Conservation (phyloP, 805 yeast genomes). For the Lipomyces yamadae region DNA sequence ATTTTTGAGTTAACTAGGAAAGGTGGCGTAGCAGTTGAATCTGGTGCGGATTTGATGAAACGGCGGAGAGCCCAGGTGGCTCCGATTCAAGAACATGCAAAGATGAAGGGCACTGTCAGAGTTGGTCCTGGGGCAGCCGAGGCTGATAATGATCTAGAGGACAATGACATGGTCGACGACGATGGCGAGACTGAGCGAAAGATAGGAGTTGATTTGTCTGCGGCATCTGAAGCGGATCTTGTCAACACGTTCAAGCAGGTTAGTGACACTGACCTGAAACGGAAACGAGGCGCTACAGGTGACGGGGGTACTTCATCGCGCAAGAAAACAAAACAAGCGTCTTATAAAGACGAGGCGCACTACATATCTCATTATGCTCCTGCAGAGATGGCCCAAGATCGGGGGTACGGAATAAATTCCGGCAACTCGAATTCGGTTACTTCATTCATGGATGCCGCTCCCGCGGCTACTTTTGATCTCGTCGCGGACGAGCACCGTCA, state of each 20-base stretch:
- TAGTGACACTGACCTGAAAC: slow-evolving; percentile 42
- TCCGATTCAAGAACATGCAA: slow-evolving; percentile 79
- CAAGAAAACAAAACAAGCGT: slow-evolving; percentile 50
- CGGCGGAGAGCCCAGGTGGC: slow-evolving; percentile 85
- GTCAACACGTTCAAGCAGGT: slow-evolving; percentile 47
- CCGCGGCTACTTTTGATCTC: slow-evolving; percentile 84
- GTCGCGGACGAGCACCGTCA: slow-evolving; percentile 61
- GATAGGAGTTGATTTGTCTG: slow-evolving; percentile 37
- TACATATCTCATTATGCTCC: slow-evolving; percentile 92
- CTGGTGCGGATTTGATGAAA: slow-evolving; percentile 80
- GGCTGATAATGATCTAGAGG: not conserved
- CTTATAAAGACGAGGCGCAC: slow-evolving; percentile 75
- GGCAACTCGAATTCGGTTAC: slow-evolving; percentile 40
- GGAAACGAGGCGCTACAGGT: slow-evolving; percentile 17
- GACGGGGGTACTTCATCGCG: not conserved
- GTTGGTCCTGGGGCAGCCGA: slow-evolving; percentile 47
- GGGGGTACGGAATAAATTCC: slow-evolving; percentile 60
- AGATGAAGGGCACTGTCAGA: slow-evolving; percentile 57
- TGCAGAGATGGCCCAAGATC: slow-evolving; percentile 74
- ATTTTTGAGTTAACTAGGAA: slow-evolving; percentile 84
- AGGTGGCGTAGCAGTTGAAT: slow-evolving; percentile 58
- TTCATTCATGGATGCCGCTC: slow-evolving; percentile 83
- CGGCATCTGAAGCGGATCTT: slow-evolving; percentile 51
- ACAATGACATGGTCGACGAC: slow-evolving; percentile 1
- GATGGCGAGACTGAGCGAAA: slow-evolving; percentile 45